These are phyloP conservation scores for Tolypocladium album DNA, from an alignment of 2,329 filamentous ascomycete species.

Conservation along the genomic window DNA sequence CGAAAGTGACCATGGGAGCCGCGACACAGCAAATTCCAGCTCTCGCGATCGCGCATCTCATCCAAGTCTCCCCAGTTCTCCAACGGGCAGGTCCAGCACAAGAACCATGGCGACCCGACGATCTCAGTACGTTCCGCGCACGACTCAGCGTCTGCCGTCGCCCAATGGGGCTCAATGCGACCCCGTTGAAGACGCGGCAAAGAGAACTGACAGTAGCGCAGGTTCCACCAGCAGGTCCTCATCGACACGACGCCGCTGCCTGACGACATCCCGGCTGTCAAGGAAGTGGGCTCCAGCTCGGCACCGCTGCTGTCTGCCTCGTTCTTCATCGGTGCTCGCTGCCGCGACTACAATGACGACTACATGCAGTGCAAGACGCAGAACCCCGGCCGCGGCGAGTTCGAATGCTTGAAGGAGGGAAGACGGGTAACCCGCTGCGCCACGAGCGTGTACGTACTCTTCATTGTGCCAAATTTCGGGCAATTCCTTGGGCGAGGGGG, in stretches of 20 bases:
- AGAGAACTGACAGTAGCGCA: conserved; percentile 29
- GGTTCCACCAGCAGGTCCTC: conserved; percentile 90
- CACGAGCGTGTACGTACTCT: conserved; percentile 71
- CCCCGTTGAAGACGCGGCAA: background rate
- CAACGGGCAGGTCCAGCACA: conserved; percentile 15
- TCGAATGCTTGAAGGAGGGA: conserved; percentile 93
- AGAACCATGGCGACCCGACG: conserved; percentile 30
- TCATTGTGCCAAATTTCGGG: background rate
- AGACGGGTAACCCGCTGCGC: conserved; percentile 94
- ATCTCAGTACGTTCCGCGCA: conserved; percentile 24
- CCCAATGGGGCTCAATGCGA: background rate
- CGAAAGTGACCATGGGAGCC: background rate
- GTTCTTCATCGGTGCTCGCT: conserved; percentile 95
- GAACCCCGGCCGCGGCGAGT: conserved; percentile 78
- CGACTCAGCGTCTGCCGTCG: background rate
- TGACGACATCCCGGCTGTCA: conserved; percentile 80
- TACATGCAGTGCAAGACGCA: conserved; percentile 99
- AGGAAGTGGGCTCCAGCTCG: conserved; percentile 87
- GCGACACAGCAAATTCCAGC: background rate
- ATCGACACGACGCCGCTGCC: conserved; percentile 95
- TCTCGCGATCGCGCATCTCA: background rate
- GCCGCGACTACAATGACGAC: conserved; percentile 94
- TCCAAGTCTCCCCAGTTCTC: background rate
- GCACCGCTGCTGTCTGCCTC: conserved; percentile 84
- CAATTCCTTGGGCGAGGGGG: background rate